These are phyloP conservation scores for Cubamyces sp. DNA, from an alignment of 768 basidiomycete genomes.

Conservation along the genomic window DNA sequence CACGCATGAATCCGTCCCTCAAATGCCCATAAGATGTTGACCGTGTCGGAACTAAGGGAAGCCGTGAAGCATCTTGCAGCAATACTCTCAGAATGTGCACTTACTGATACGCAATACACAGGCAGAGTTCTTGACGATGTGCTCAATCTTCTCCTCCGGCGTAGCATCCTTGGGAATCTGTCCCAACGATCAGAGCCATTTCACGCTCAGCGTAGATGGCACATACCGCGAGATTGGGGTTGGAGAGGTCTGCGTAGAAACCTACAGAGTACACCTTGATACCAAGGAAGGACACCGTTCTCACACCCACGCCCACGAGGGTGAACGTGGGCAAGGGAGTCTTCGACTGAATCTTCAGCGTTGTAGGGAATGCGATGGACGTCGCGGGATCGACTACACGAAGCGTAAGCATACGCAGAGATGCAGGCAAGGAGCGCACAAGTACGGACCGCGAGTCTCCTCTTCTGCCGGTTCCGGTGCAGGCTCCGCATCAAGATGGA, in stretches of 20 bases:
- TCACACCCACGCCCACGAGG: conserved; percentile 82
- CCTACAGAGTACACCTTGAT: conserved; percentile 90
- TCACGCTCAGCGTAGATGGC: background rate
- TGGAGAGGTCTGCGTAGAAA: conserved; percentile 85
- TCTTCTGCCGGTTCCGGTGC: conserved; percentile 21
- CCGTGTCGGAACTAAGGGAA: conserved; percentile 70
- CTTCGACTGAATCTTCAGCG: conserved; percentile 65
- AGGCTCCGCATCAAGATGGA: conserved; percentile 52
- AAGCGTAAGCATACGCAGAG: background rate
- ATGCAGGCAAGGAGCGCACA: background rate
- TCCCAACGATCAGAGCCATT: background rate
- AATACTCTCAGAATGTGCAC: conserved; percentile 21
- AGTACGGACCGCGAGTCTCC: conserved; percentile 27
- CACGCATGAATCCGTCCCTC: conserved; percentile 81
- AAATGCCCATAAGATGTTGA: conserved; percentile 78
- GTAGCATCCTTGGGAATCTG: conserved; percentile 61
- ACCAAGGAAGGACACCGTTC: conserved; percentile 86
- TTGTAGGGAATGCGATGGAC: conserved; percentile 71
- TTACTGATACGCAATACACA: conserved; percentile 78
- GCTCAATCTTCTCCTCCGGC: conserved; percentile 69
- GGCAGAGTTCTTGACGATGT: conserved; percentile 67
- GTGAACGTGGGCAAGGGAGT: conserved; percentile 62
- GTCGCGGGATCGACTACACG: conserved; percentile 71
- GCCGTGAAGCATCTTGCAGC: background rate
- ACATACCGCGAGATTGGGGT: conserved; percentile 61